Base-by-base conservation (phyloP, 2,329 filamentous ascomycete genomes). In the Gliomastix tumulicola region DNA sequence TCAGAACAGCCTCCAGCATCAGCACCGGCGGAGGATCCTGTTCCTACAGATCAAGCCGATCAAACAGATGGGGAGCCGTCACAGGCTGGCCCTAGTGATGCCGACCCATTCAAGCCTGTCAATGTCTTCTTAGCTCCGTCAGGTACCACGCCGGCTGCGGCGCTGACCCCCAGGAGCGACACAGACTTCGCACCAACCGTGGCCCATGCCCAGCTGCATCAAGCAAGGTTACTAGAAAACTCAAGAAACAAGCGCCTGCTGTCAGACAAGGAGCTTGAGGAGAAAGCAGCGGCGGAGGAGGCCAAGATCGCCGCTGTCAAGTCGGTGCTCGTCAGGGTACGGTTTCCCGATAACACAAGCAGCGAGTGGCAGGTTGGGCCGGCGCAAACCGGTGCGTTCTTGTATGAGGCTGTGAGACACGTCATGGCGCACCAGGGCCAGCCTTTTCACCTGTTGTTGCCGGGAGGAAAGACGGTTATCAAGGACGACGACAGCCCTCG, bases 311-410 rank as follows among this genome's bases (percentile, higher is more conserved):
- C 80, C 6, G 71, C 74, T 6, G 71, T 89, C 41, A 77, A 74
- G 35, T 75, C 76, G 21, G 75, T 94, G 21, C 72, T 78, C 20
- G 71, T 97, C 44, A 88, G 85, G 45, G 75, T 96, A 34, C 83
- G 89, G 19, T 89, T 96, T 48, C 90, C 90, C 0, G 89, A 97
- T 54, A 85, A 89, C 48, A 84, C 80, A 39, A 79, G 82, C 36
- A 77, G 88, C 21, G 77, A 88, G 35, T 82, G 82, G 62, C 73
- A 70, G n/a, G 79, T 94, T 46, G 72, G 69, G 2, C 76, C 78
- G 16, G 56, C 66, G 2, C 82, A 89, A 36, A 88, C 84, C 0
- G 84, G 82, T 2, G 68, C 72, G 4, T 73, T 76, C 35, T 66
- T 98, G 3, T 88, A 97, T 60, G 65, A 69, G 12, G 87, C 84